phyloP scores from a whole-genome alignment of 257 asterid species.

The Ligustrum vulgare region DNA sequence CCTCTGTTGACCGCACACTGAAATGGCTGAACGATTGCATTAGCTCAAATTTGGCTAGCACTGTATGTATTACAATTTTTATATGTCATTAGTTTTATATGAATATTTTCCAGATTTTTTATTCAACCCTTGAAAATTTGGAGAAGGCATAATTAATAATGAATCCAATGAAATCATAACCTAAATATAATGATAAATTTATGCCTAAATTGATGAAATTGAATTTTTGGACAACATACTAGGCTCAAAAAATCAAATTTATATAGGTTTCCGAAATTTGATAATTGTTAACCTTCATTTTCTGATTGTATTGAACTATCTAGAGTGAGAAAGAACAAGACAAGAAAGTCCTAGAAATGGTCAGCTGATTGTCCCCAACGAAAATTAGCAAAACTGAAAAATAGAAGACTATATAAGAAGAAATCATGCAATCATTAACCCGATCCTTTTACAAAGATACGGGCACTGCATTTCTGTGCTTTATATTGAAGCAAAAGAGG shows the following conservation, averaged over 20 bases:
- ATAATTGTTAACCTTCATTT: not conserved
- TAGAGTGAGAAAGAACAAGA: not conserved
- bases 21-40: constrained; percentile 93
- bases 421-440: not conserved
- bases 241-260: not conserved
- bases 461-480: not conserved
- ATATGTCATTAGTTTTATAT: not conserved
- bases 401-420: not conserved
- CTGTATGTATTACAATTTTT: constrained; percentile 25
- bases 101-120: not conserved
- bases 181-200: constrained; percentile 3
- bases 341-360: not conserved
- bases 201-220: constrained; percentile 11
- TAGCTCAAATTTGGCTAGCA: constrained; percentile 29
- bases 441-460: not conserved
- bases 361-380: not conserved
- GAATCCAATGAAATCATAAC: not conserved
- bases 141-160: not conserved
- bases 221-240: not conserved
- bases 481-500: not conserved
- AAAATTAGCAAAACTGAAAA: not conserved
- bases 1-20: constrained; percentile 80
- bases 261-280: not conserved
- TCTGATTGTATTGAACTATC: not conserved
- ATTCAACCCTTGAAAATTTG: not conserved